phyloP scores from a whole-genome alignment of 805 yeast species.

The Yarrowia sp. region DNA sequence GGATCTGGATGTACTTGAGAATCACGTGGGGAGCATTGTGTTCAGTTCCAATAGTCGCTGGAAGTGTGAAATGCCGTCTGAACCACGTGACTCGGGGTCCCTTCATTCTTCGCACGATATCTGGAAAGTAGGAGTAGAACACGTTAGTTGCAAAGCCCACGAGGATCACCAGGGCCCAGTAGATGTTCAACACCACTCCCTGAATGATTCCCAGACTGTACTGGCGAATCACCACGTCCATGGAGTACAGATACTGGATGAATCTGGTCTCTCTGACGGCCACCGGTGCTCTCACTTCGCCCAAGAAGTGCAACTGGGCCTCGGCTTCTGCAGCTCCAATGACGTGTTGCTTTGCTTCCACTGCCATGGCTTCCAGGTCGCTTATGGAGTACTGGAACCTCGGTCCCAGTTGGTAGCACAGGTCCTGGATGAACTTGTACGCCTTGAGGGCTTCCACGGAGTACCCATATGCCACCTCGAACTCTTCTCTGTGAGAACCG shows the following conservation, averaged over 20 bases:
- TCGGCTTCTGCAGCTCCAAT: constrained; percentile 23
- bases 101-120: constrained; percentile 14
- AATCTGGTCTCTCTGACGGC: constrained; percentile 23
- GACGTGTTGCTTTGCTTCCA: background rate
- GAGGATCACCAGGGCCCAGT: constrained; percentile 22
- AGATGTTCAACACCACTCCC: constrained; percentile 31
- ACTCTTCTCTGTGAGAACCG: constrained; percentile 4
- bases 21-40: constrained; percentile 26
- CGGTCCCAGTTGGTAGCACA: constrained; percentile 22
- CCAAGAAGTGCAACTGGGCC: constrained; percentile 24
- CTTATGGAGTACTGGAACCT: constrained; percentile 22
- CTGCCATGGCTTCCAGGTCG: constrained; percentile 14
- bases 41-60: constrained; percentile 14
- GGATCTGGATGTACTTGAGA: constrained; percentile 31
- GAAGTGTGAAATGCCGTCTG: constrained; percentile 25
- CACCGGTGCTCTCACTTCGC: constrained; percentile 23
- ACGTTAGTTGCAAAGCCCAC: constrained; percentile 27
- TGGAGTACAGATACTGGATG: constrained; percentile 28
- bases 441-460: constrained; percentile 27
- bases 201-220: constrained; percentile 35
- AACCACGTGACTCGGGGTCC: constrained; percentile 24
- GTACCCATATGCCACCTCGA: constrained; percentile 8
- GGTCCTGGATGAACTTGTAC: constrained; percentile 30
- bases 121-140: constrained; percentile 26
- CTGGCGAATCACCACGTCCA: constrained; percentile 24